These are phyloP conservation scores for Pseudocercospora fijiensis DNA, from an alignment of 2,329 filamentous ascomycete genomes.

Conservation along the genomic window DNA sequence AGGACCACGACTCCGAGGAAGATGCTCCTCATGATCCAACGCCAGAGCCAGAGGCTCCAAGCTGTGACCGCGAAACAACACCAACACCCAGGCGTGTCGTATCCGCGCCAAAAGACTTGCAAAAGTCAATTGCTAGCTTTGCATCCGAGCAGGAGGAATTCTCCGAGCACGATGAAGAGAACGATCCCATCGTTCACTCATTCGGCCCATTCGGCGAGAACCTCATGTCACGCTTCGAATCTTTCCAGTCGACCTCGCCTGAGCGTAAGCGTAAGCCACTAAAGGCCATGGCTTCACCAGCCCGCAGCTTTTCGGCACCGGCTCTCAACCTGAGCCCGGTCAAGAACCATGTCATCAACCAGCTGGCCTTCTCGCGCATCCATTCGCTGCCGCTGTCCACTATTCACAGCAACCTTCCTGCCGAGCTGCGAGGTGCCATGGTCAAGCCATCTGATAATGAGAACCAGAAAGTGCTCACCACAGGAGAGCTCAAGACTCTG, in stretches of 20 bases:
- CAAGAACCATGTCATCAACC: constrained; percentile 87
- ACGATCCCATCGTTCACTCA: constrained; percentile 87
- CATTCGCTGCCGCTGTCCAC: constrained; percentile 88
- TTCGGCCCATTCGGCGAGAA: constrained; percentile 89
- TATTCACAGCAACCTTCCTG: constrained; percentile 84
- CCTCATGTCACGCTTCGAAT: constrained; percentile 76
- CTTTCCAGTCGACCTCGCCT: constrained; percentile 69
- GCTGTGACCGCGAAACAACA: constrained; percentile 14
- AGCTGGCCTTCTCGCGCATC: constrained; percentile 89
- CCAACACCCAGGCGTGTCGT: constrained; percentile 23
- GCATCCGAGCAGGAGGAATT: constrained; percentile 57
- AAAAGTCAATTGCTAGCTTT: constrained; percentile 24
- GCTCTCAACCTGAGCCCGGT: constrained; percentile 47
- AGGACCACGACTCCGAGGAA: constrained; percentile 64
- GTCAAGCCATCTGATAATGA: constrained; percentile 33
- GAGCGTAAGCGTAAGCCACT: constrained; percentile 44
- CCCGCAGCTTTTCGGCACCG: constrained; percentile 26
- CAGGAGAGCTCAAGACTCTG: constrained; percentile 65
- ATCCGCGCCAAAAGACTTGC: constrained; percentile 16
- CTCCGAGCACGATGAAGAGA: constrained; percentile 85
- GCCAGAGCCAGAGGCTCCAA: constrained; percentile 23
- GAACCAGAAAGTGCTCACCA: constrained; percentile 48
- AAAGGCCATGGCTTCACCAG: constrained; percentile 30
- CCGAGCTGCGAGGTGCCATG: constrained; percentile 44
- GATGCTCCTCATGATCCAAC: constrained; percentile 37